phyloP scores from a whole-genome alignment of 176 grass and related monocot species.

The Poa annua region DNA sequence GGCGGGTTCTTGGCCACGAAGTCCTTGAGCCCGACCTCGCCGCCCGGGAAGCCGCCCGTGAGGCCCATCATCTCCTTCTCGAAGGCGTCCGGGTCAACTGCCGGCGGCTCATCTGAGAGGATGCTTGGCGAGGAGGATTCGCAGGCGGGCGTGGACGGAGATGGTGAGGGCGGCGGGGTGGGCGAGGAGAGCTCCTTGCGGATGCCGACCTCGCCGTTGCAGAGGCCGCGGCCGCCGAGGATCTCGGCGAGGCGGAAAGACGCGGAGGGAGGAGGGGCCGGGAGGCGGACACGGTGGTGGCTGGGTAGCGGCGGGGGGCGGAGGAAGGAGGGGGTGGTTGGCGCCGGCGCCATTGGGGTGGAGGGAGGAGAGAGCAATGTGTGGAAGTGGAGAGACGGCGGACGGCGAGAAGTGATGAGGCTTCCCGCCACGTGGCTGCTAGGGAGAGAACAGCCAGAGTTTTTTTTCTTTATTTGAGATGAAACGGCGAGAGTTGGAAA shows the following conservation, averaged over 20 bases:
- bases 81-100: slow-evolving; percentile 57
- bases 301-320: slow-evolving; percentile 9
- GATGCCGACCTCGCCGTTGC: slow-evolving; percentile 49
- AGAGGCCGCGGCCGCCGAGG: slow-evolving; percentile 31
- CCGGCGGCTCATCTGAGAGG: not conserved
- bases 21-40: slow-evolving; percentile 73
- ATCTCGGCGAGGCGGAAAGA: slow-evolving; percentile 50
- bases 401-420: not conserved
- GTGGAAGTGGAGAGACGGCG: slow-evolving; percentile 1
- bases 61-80: slow-evolving; percentile 51
- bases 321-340: slow-evolving; percentile 36
- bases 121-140: not conserved
- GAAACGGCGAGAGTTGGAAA: too few relatives aligned
- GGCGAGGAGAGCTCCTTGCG: slow-evolving; percentile 54
- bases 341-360: slow-evolving; percentile 39
- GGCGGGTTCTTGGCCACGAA: slow-evolving; percentile 85
- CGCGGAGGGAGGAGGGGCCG: slow-evolving; percentile 28
- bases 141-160: not conserved
- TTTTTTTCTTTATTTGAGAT: too few relatives aligned
- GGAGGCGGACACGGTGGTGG: slow-evolving; percentile 6
- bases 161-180: not conserved
- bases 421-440: not conserved
- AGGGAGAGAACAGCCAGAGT: too few relatives aligned
- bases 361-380: slow-evolving; percentile 6
- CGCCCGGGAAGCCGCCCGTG: slow-evolving; percentile 89